Percentiles rank a stretch among this genome's conserved stretches.
Evolutionary conservation across 176 grass and related monocot genomes (phyloP).

Genomic region (Eleusine coracana): DNA sequence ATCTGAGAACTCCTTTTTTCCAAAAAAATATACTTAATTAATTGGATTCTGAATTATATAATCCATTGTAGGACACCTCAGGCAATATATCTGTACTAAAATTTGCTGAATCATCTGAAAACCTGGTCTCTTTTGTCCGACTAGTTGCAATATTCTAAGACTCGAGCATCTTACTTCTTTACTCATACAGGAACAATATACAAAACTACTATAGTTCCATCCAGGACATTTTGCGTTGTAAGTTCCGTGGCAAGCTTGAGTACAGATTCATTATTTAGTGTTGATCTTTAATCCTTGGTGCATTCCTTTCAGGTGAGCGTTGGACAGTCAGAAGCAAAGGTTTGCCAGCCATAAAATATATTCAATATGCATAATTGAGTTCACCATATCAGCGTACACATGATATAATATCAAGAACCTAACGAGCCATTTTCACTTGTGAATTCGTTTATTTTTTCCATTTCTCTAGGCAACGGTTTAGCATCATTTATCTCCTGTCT

Average conservation of each 20-base stretch:
- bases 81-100: not conserved
- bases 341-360: constrained; percentile 40
- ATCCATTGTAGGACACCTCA: not conserved
- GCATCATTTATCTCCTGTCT: not conserved
- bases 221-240: constrained; percentile 98
- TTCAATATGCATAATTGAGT: constrained; percentile 33
- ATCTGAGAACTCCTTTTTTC: not conserved
- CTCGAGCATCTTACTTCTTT: constrained; percentile 24
- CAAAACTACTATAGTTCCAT: constrained; percentile 90
- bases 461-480: not conserved
- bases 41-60: constrained; percentile 24
- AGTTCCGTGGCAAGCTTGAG: constrained; percentile 39
- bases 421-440: constrained; percentile 10
- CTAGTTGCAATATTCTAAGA: constrained; percentile 18
- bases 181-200: constrained; percentile 86
- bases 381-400: not conserved
- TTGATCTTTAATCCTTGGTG: constrained; percentile 23
- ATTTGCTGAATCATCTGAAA: constrained; percentile 18
- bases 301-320: constrained; percentile 74
- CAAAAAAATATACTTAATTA: not conserved
- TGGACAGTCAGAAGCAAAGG: constrained; percentile 99
- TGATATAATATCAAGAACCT: constrained; percentile 8
- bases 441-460: constrained; percentile 20
- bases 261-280: constrained; percentile 26
- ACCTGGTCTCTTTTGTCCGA: not conserved